Evolutionary conservation across 768 basidiomycete species (phyloP).

Genomic region (Suillus cothurnatus): DNA sequence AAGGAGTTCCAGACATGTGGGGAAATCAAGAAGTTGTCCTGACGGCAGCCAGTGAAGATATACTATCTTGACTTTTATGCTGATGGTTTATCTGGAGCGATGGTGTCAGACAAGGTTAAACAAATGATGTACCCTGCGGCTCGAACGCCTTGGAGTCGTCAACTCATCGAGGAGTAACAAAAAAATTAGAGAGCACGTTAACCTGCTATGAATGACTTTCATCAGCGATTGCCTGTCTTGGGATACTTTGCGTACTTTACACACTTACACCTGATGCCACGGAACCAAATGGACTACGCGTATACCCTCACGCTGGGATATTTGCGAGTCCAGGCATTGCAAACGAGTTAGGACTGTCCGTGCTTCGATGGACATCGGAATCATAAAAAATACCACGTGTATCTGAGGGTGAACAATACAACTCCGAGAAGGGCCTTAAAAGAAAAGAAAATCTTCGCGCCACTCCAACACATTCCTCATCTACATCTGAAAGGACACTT

Average conservation of each 20-base stretch:
- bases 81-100: background rate
- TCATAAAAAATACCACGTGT: too few relatives aligned
- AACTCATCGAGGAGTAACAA: too few relatives aligned
- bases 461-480: too few relatives aligned
- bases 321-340: background rate
- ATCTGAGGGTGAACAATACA: too few relatives aligned
- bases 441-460: too few relatives aligned
- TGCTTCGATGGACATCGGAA: too few relatives aligned
- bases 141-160: background rate
- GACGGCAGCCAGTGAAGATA: background rate
- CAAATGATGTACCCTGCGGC: background rate
- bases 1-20: background rate
- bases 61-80: background rate
- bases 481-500: too few relatives aligned
- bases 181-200: too few relatives aligned
- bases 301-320: background rate
- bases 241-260: too few relatives aligned
- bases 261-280: too few relatives aligned
- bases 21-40: background rate
- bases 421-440: too few relatives aligned
- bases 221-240: background rate
- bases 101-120: background rate
- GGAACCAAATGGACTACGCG: background rate
- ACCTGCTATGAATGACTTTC: background rate
- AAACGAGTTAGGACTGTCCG: background rate